Evolutionary conservation across 768 basidiomycete genomes (phyloP).

Genomic region (Naganishia vaughanmartiniae): DNA sequence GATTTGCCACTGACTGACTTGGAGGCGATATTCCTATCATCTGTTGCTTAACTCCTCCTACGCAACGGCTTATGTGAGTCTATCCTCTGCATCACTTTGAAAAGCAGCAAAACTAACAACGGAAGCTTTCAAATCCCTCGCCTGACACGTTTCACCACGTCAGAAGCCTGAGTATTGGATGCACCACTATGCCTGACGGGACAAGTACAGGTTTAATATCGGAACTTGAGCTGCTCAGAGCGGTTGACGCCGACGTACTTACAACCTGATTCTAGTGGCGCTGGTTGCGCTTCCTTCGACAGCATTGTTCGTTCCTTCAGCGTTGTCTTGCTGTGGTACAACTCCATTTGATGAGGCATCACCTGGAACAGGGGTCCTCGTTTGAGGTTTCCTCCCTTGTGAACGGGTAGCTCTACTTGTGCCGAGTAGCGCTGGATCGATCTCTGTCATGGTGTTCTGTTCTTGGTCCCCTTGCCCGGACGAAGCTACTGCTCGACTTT

Average conservation of each 20-base stretch:
- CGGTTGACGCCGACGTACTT: slow-evolving; percentile 10
- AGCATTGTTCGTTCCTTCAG: not conserved
- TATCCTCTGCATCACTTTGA: not conserved
- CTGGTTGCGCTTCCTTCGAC: not conserved
- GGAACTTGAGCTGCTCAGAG: not conserved
- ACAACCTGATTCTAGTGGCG: slow-evolving; percentile 12
- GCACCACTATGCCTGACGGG: not conserved
- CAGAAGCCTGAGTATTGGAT: not conserved
- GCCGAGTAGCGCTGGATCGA: not conserved
- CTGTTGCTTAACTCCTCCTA: no score
- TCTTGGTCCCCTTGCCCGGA: not conserved
- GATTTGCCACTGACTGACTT: no score
- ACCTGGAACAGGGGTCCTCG: not conserved
- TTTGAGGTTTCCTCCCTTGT: not conserved
- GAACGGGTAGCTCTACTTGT: not conserved
- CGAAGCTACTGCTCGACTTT: no score
- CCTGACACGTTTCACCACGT: not conserved
- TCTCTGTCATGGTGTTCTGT: not conserved
- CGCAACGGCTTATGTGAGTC: not conserved
- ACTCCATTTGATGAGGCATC: not conserved
- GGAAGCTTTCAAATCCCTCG: not conserved
- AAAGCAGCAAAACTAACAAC: not conserved
- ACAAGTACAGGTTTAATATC: not conserved
- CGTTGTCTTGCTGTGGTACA: not conserved
- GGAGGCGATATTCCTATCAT: no score